These are phyloP conservation scores for Gautieria morchelliformis DNA, from an alignment of 768 basidiomycete genomes.

Conservation along the genomic window DNA sequence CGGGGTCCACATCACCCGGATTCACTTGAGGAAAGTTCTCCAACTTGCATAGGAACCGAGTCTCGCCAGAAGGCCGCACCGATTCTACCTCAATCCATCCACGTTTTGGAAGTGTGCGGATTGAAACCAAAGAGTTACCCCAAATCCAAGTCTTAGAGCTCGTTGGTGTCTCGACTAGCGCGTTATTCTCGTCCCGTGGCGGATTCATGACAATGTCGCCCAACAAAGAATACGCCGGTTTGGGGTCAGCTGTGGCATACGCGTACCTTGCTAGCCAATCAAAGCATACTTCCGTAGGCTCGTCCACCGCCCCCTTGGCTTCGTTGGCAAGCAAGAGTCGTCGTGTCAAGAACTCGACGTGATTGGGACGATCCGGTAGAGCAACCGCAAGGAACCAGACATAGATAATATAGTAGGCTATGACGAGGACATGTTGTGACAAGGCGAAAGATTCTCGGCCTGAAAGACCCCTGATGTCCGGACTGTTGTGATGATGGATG, in stretches of 20 bases:
- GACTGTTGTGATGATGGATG: slow-evolving; percentile 79
- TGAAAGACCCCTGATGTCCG: slow-evolving; percentile 29
- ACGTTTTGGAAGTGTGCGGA: slow-evolving; percentile 57
- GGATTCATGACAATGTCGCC: slow-evolving; percentile 70
- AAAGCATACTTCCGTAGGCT: slow-evolving; percentile 91
- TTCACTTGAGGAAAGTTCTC: slow-evolving; percentile 86
- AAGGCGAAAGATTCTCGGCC: slow-evolving; percentile 72
- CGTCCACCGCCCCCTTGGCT: slow-evolving; percentile 63
- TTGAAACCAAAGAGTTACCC: slow-evolving; percentile 77
- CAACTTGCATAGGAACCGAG: slow-evolving; percentile 71
- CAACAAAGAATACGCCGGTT: slow-evolving; percentile 71
- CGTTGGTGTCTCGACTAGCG: slow-evolving; percentile 30
- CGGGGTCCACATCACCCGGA: slow-evolving; percentile 76
- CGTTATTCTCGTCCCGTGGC: slow-evolving; percentile 16
- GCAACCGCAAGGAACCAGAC: slow-evolving; percentile 90
- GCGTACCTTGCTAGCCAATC: slow-evolving; percentile 96
- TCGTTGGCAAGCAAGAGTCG: slow-evolving; percentile 84
- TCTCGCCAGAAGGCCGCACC: slow-evolving; percentile 81
- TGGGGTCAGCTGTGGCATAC: slow-evolving; percentile 88
- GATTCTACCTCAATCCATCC: slow-evolving; percentile 89
- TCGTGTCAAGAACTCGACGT: slow-evolving; percentile 79
- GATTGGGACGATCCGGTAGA: slow-evolving; percentile 67
- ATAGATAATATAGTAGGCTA: slow-evolving; percentile 87
- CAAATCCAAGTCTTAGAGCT: slow-evolving; percentile 75
- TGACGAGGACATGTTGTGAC: slow-evolving; percentile 81